phyloP scores from a whole-genome alignment of 73 alveolate species.

The Paramecium primaurelia region DNA sequence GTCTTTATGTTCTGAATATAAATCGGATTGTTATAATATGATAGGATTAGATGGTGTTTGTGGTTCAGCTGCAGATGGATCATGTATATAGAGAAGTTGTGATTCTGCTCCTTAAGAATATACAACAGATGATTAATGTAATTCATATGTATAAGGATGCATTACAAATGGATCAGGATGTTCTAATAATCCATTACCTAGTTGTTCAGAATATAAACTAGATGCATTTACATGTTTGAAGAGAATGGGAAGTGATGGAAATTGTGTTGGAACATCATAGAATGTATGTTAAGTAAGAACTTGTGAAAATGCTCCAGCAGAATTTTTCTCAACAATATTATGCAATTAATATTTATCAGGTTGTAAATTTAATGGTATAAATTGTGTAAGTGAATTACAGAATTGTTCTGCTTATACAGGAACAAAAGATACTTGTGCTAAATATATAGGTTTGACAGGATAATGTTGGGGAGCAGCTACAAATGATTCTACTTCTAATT shows the following conservation, averaged over 20 bases:
- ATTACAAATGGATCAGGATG: slow-evolving; percentile 21
- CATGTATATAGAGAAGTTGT: not conserved
- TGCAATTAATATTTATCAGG: not conserved
- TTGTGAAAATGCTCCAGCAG: slow-evolving; percentile 32
- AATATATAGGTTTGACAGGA: slow-evolving; percentile 8
- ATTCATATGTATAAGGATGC: not conserved
- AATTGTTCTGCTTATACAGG: slow-evolving; percentile 14
- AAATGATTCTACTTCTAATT: not conserved
- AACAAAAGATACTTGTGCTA: not conserved
- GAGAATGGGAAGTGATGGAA: not conserved
- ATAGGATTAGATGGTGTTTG: slow-evolving; percentile 24
- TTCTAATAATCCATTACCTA: not conserved
- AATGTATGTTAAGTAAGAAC: not conserved
- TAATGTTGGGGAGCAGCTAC: not conserved
- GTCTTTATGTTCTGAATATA: not conserved
- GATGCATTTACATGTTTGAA: not conserved
- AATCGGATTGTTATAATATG: not conserved
- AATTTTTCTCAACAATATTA: not conserved
- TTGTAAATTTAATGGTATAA: not conserved
- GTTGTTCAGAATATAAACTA: not conserved
- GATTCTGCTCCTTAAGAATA: not conserved
- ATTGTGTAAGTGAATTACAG: not conserved
- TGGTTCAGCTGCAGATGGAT: not conserved
- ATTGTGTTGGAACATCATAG: not conserved
- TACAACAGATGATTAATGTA: not conserved